phyloP scores from a whole-genome alignment of 192 early-diverging fungal species.

The Lobosporangium transversale region DNA sequence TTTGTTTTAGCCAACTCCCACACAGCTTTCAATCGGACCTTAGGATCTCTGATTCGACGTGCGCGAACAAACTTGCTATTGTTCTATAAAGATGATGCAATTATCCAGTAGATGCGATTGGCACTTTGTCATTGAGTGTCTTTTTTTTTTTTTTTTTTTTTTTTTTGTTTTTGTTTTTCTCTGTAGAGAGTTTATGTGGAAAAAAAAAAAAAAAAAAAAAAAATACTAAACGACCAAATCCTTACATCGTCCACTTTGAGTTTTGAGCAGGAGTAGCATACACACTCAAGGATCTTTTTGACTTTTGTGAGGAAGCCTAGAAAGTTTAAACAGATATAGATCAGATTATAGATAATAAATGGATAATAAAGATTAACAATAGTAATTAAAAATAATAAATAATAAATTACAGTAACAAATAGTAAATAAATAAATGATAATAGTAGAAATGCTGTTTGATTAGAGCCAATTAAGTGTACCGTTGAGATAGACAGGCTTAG shows the following conservation, averaged over 20 bases:
- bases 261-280: conserved; percentile 94
- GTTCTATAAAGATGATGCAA: conserved; percentile 48
- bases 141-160: no score
- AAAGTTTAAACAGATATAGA: no score
- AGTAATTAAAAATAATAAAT: not conserved
- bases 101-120: no score
- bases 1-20: conserved; percentile 89
- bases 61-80: conserved; percentile 75
- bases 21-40: conserved; percentile 79
- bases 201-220: conserved; percentile 13
- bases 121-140: no score
- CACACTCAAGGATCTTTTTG: conserved; percentile 97
- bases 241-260: conserved; percentile 86
- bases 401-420: no score
- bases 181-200: no score
- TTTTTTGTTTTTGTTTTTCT: no score
- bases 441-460: no score
- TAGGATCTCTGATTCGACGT: conserved; percentile 73
- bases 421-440: no score
- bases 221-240: conserved; percentile 14
- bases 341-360: no score
- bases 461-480: no score
- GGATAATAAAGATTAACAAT: not conserved
- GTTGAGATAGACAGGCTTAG: conserved; percentile 94
- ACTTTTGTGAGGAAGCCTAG: conserved; percentile 92